Evolutionary conservation across 805 yeast genomes (phyloP).

Genomic region (Pichia nanzhaoensis): DNA sequence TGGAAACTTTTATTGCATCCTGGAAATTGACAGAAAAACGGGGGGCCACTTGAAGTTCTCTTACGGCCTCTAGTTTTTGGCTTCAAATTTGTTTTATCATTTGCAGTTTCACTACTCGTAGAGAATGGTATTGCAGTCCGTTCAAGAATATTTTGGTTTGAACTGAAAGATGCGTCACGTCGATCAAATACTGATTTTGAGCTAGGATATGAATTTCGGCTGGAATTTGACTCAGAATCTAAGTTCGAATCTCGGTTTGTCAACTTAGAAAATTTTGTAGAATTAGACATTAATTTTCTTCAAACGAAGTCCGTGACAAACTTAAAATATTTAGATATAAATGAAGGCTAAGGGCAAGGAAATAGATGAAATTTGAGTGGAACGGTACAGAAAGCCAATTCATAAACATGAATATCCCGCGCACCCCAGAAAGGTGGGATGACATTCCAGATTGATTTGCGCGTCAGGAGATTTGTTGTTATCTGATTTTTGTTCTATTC

Average conservation of each 20-base stretch:
- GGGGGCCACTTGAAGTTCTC: slow-evolving; percentile 23
- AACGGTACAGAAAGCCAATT: no score
- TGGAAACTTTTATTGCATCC: slow-evolving; percentile 52
- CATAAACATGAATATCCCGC: no score
- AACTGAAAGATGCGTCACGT: no score
- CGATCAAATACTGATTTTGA: no score
- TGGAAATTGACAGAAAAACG: slow-evolving; percentile 35
- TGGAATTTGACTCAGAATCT: not conserved
- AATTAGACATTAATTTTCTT: slow-evolving; percentile 12
- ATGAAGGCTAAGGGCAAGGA: no score
- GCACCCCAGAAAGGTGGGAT: no score
- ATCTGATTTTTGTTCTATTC: not conserved
- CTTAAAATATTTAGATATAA: no score
- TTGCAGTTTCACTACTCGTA: not conserved
- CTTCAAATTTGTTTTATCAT: not conserved
- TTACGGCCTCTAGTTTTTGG: slow-evolving; percentile 13
- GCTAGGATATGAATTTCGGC: not conserved
- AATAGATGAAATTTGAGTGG: no score
- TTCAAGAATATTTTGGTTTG: no score
- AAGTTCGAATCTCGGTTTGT: slow-evolving; percentile 4
- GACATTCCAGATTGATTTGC: no score
- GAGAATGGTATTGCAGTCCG: no score
- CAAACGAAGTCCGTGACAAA: no score
- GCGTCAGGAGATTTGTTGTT: not conserved
- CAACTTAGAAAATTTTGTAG: slow-evolving; percentile 12